phyloP scores from a whole-genome alignment of 1,284 basidiomycete genomes.

The Papiliotrema fonsecae region DNA sequence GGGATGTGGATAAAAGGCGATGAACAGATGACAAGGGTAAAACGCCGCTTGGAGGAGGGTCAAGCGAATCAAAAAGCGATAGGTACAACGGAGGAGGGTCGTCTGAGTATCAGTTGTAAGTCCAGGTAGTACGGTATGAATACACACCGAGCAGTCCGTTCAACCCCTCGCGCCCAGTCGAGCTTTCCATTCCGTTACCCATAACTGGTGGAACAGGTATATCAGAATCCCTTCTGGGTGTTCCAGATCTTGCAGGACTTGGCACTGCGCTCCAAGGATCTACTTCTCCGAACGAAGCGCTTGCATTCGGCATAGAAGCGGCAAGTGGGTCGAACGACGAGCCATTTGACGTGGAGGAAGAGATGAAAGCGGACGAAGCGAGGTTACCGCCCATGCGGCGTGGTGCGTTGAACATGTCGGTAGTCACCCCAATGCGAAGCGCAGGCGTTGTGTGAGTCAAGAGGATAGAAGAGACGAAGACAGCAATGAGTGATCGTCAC shows the following conservation, averaged over 20 bases:
- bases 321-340: conserved; percentile 34
- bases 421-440: no score
- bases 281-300: conserved; percentile 55
- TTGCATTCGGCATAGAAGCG: conserved; percentile 20
- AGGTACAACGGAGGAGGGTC: conserved; percentile 74
- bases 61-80: conserved; percentile 65
- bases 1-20: conserved; percentile 67
- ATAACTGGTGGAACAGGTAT: conserved; percentile 7
- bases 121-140: background rate
- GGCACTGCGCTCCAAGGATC: conserved; percentile 84
- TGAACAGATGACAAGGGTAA: conserved; percentile 75
- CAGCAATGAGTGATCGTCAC: no score
- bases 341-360: conserved; percentile 11
- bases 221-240: conserved; percentile 16
- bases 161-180: conserved; percentile 14
- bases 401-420: conserved; percentile 43
- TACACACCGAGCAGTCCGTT: conserved; percentile 33
- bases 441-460: no score
- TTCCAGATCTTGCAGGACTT: conserved; percentile 52
- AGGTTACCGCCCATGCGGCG: conserved; percentile 19
- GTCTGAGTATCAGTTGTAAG: conserved; percentile 56
- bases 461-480: no score
- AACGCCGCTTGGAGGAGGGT: conserved; percentile 62
- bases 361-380: conserved; percentile 21
- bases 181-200: conserved; percentile 2